Base-by-base conservation (phyloP, 2,329 filamentous ascomycete genomes). In the Aspergillus novoparasiticus region DNA sequence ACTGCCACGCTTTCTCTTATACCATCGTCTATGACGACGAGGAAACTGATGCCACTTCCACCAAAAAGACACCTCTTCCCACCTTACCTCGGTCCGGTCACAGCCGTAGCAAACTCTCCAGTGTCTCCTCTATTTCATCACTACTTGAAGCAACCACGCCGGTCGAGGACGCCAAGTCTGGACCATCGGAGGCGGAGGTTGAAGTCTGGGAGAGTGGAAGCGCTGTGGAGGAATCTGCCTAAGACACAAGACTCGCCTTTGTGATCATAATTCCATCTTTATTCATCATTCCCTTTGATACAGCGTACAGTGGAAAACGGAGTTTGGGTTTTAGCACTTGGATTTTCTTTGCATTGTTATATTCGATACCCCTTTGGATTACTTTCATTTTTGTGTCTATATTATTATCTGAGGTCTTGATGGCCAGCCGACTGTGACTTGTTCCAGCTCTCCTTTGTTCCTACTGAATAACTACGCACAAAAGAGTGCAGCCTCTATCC, bases 201-300 rank as follows among this genome's bases (percentile, higher is more conserved):
- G 87, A 90, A 69, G 82, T 92, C 19, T 91, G 89, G 89, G 89
- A 91, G 76, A 91, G 88, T 72, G 84, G 83, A 30, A 90, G 87
- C 75, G 84, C 85, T 30, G 86, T 87, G 67, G 89, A 87, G 55
- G 88, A 79, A 60, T 71, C 72, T 23, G 66, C 61, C 4, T 57
- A 60, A 21, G 54, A 6, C 45, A 26, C n/a, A 48, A 8, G 21
- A 39, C 6, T 30, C 16, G 19, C 9, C 48, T 12, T 51, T 19
- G 19, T 51, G 51, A 39, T n/a, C 21, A 39, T 36, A 21, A 54
- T 23, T 55, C 23, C 32, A 39, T 51, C 26, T 19, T 51, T 16
- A 50, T 51, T 36, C 14, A 36, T 36, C 16, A 32, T 36, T 41
- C 30, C 14, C 39, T 39, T 26, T 26, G 1, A 9, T 23, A 23